Base-by-base conservation (phyloP, 1,139 yeast genomes). In the Taphrina flavorubra region DNA sequence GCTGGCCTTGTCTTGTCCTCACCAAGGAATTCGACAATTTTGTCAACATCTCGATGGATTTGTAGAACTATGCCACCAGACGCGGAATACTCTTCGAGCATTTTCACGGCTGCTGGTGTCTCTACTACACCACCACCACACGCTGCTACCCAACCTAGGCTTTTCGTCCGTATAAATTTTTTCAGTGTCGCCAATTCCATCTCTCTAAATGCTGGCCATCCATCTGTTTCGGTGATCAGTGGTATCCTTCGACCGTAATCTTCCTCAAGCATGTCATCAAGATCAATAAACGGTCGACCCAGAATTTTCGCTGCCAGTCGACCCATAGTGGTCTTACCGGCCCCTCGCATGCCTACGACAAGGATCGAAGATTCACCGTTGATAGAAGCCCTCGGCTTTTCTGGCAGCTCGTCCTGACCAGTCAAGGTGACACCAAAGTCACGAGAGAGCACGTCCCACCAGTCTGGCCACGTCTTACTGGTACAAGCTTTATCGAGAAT, bases 391-490 rank as follows among this genome's bases (percentile, higher is more conserved):
- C 70, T 68, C 14, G 70, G 70, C 31, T 51, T 58, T 4, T 72
- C 63, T 16, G 72, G 67, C 51, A 74, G 69, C 1, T 71, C 68
- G 10, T 72, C 71, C 74, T 81, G 82, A 34, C 99, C 99, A 74
- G 86, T 88, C 59, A 94, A 78, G 16, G 78, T 77, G 47, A 85
- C 88, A 40, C 86, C 85, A 75, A 94, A 86, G 70, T 83, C 80
- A 69, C 89, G 85, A 75, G 87, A 91, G 72, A 94, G 82, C 63
- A 88, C 84, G 79, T 94, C 99, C 99, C 99, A 94, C 99, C 99
- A 94, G 57, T 98, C 98, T 20, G 99, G 99, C 99, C 99, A 94
- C 0, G 99, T 94, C 81, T 94, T 94, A 70, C 95, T 96, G 2
- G 97, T 95, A 77, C 97, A 91, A 42, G 89, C 84, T 79, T 98